Base-by-base conservation (phyloP, 2,329 filamentous ascomycete species). In the Chrysosporium keratinophilum region DNA sequence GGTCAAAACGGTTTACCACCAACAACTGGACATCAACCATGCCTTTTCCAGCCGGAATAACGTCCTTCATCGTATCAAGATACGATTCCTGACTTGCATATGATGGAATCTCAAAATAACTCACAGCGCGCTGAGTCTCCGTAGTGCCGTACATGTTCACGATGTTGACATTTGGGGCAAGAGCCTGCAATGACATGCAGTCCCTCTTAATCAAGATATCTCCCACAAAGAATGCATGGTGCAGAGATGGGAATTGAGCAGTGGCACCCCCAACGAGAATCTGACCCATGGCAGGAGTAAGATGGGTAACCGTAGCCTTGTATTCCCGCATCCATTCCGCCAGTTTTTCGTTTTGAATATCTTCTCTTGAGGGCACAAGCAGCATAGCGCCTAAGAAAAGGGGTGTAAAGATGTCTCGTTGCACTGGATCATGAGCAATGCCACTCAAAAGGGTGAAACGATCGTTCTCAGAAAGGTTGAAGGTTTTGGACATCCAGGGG, bases 251-350 rank as follows among this genome's bases (percentile, higher is more conserved):
- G 63, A 96, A 94, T 60, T 86, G 70, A 0, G 87, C 83, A 2
- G 74, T 83, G 20, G 88, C 86, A 60, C 87, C 88, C 42, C 89
- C 90, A n/a, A 91, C 84, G 1, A 97, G 74, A 57, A 97, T 93
- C 62, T 96, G 88, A 53, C 90, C 90, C 90, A 97, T 96, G 54
- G 93, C 93, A 9, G 93, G 93, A 1, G 93, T 98, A 39, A 97
- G 73, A 69, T 97, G 93, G 11, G 85, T 88, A 17, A 89, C 86
- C 14, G 84, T 95, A 2, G 86, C 81, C 53, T 78, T 73, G 64
- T 86, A 80, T 50, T 84, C 80, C 50, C 78, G 76, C 78, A 96
- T 88, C 93, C 93, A 98, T 64, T 95, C 88, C 3, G 84, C 84
- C 12, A 96, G 75, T 62, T 78, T 83, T 70, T 95, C 90, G 66